Base-by-base conservation (phyloP, 331 rosid genomes). In the Spiraea crenata region DNA sequence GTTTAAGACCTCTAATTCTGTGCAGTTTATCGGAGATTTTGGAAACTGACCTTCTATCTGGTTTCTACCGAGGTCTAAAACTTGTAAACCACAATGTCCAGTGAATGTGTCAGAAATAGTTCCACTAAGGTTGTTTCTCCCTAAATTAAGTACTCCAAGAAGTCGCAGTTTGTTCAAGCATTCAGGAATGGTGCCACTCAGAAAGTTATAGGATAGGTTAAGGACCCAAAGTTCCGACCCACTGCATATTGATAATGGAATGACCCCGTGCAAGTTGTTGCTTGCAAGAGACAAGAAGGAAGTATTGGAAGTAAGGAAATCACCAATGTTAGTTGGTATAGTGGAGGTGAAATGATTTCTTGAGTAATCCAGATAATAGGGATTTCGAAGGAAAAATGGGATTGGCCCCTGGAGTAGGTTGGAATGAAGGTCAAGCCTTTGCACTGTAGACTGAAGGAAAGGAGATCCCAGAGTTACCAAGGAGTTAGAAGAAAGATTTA, bases 1-100 rank as follows among this genome's bases (percentile, higher is more conserved):
- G 75, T 76, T 50, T 20, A 76, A 7, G 13, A 68, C 48, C 42
- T 40, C 50, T 1, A 76, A 69, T 0, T 0, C 0, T 4, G 0
- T 4, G 57, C 80, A 76, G 8, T 50, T 40, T 3, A 57, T 50
- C 4, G 68, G 64, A 49, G 80, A 69, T 48, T 13, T 60, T 31
- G 80, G 80, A 15, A 79, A 5, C 35, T 13, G 0, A 0, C 77
- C 82, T 41, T 14, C 13, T 0, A 79, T 2, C 5, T 0, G 8
- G 50, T 79, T 79, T 4, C 25, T 62, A 11, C 39, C 12, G 57
- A 79, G 31, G 60, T 9, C 39, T 4, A 52, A 63, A 17, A 63
- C 35, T 10, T 8, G 0, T 1, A 76, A 13, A 3, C 0, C 3
- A 42, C 71, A 15, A 13, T 1, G 0, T 0, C 1, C 5, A 2